phyloP scores from a whole-genome alignment of 2,329 filamentous ascomycete species.

The Grosmannia clavigera region DNA sequence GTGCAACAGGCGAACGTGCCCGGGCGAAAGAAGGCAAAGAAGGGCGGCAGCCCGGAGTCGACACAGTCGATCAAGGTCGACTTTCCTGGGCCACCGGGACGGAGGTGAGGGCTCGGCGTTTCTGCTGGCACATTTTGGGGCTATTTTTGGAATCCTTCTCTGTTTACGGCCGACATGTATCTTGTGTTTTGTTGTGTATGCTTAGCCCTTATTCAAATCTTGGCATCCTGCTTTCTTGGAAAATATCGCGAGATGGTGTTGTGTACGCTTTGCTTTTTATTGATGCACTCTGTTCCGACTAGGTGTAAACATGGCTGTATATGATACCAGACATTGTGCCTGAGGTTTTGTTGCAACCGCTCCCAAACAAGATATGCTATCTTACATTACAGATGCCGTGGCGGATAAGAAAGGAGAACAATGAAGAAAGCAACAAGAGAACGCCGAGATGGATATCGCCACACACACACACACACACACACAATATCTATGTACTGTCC shows the following conservation, averaged over 20 bases:
- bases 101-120: slow-evolving; percentile 4
- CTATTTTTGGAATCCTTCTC: background rate
- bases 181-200: background rate
- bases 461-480: background rate
- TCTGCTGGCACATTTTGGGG: background rate
- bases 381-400: background rate
- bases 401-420: background rate
- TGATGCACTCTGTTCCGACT: too few relatives aligned
- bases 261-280: background rate
- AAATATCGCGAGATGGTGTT: background rate
- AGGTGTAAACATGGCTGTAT: background rate
- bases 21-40: background rate
- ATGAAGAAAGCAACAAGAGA: background rate
- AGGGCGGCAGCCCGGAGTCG: slow-evolving; percentile 17
- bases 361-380: background rate
- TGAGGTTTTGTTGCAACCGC: background rate
- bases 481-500: background rate
- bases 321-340: background rate
- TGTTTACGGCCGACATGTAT: background rate
- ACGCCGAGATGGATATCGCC: background rate
- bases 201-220: too few relatives aligned
- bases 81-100: slow-evolving; percentile 26
- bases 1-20: background rate
- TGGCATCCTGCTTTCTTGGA: background rate
- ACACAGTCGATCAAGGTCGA: slow-evolving; percentile 22